These are phyloP conservation scores for Beauveria sp. DNA, from an alignment of 2,329 filamentous ascomycete species.

Conservation along the genomic window DNA sequence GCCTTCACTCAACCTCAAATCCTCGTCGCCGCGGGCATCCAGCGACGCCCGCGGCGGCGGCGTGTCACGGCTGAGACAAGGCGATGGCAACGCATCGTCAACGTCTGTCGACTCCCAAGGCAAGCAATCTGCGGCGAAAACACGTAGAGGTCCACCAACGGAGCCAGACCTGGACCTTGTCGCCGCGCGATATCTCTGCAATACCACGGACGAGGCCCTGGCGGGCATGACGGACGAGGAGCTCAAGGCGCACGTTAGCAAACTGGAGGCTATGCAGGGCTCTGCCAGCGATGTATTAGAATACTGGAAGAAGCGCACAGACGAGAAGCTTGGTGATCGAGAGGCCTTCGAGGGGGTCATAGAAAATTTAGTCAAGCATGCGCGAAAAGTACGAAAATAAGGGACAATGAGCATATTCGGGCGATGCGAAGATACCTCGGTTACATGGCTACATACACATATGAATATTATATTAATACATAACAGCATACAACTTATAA, in stretches of 20 bases:
- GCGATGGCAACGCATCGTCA: constrained; percentile 45
- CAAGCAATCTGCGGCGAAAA: constrained; percentile 34
- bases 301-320: constrained; percentile 80
- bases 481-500: neutral
- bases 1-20: constrained; percentile 70
- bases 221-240: constrained; percentile 72
- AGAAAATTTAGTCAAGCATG: constrained; percentile 91
- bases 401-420: constrained; percentile 13
- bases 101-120: constrained; percentile 54
- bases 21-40: constrained; percentile 47
- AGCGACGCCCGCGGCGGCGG: constrained; percentile 40
- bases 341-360: constrained; percentile 95
- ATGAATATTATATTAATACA: constrained; percentile 2
- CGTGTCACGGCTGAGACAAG: constrained; percentile 37
- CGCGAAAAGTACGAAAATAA: constrained; percentile 73
- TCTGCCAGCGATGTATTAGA: constrained; percentile 70
- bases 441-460: constrained; percentile 3
- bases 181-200: constrained; percentile 68
- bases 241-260: constrained; percentile 61
- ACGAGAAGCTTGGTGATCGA: constrained; percentile 82
- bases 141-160: constrained; percentile 52
- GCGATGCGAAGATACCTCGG: neutral
- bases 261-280: constrained; percentile 61
- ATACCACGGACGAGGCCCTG: constrained; percentile 77
- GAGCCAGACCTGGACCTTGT: constrained; percentile 73